These are phyloP conservation scores for Favolaschia claudopus DNA, from an alignment of 768 basidiomycete genomes.

Conservation along the genomic window DNA sequence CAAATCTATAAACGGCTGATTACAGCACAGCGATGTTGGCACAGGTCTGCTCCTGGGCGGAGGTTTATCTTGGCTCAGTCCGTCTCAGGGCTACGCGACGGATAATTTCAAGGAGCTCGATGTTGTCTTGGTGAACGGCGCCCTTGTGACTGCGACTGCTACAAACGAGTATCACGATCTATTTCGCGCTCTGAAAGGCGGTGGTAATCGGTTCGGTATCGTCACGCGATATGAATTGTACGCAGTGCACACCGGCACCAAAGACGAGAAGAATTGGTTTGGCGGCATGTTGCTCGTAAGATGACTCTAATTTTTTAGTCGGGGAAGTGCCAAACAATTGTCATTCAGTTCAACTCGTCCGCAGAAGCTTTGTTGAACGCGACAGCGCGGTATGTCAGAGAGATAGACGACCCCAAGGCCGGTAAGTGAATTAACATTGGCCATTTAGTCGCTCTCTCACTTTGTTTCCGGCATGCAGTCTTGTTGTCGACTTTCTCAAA, in stretches of 20 bases:
- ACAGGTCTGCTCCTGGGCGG: slow-evolving; percentile 54
- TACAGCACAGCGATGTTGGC: slow-evolving; percentile 43
- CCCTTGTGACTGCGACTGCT: slow-evolving; percentile 48
- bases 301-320: neutral
- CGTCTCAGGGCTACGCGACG: slow-evolving; percentile 49
- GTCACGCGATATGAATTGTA: slow-evolving; percentile 51
- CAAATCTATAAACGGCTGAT: neutral
- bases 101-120: slow-evolving; percentile 48
- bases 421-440: slow-evolving; percentile 32
- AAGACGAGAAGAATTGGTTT: slow-evolving; percentile 44
- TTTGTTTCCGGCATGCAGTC: slow-evolving; percentile 31
- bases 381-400: slow-evolving; percentile 43
- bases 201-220: slow-evolving; percentile 55
- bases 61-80: slow-evolving; percentile 48
- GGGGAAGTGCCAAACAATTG: neutral
- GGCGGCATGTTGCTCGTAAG: slow-evolving; percentile 48
- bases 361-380: slow-evolving; percentile 46
- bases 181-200: slow-evolving; percentile 54
- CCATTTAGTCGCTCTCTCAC: neutral
- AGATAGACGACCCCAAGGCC: slow-evolving; percentile 47
- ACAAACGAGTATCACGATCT: slow-evolving; percentile 50
- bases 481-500: slow-evolving; percentile 35
- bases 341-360: slow-evolving; percentile 35
- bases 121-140: slow-evolving; percentile 50
- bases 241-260: slow-evolving; percentile 48